These are phyloP conservation scores for Pleurotus sapidus DNA, from an alignment of 768 basidiomycete species.

Conservation along the genomic window DNA sequence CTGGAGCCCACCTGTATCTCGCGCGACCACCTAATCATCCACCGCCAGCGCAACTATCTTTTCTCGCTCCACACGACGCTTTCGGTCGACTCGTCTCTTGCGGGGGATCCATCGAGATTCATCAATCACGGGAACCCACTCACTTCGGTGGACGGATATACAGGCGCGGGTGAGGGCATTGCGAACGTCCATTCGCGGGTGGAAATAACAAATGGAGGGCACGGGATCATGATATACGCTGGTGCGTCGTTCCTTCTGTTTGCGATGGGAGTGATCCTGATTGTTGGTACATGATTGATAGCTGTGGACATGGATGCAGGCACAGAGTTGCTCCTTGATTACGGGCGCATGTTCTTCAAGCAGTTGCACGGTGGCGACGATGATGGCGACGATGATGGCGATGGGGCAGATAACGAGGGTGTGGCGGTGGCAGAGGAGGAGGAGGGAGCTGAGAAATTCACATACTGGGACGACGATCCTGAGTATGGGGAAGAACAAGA, in stretches of 20 bases:
- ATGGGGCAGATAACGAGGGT: too few relatives aligned
- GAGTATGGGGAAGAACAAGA: too few relatives aligned
- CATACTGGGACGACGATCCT: too few relatives aligned
- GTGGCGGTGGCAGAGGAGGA: too few relatives aligned
- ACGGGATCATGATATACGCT: slow-evolving; percentile 63
- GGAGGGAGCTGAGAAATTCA: too few relatives aligned
- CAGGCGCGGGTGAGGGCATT: slow-evolving; percentile 19
- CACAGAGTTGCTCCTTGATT: slow-evolving; percentile 55
- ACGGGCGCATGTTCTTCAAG: slow-evolving; percentile 49
- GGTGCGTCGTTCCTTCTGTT: slow-evolving; percentile 24
- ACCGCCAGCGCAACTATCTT: slow-evolving; percentile 58
- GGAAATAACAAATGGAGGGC: slow-evolving; percentile 60
- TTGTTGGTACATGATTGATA: slow-evolving; percentile 16
- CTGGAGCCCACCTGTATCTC: slow-evolving; percentile 45
- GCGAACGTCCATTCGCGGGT: background rate
- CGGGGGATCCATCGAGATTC: slow-evolving; percentile 64
- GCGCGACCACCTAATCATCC: slow-evolving; percentile 35
- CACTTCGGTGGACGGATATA: slow-evolving; percentile 36
- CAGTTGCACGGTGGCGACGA: background rate
- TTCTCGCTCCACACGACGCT: slow-evolving; percentile 48
- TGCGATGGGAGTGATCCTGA: background rate
- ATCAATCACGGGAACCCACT: slow-evolving; percentile 51
- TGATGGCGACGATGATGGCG: too few relatives aligned
- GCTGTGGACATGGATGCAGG: slow-evolving; percentile 36
- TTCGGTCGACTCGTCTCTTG: slow-evolving; percentile 51